Evolutionary conservation across 73 alveolate genomes (phyloP).

Genomic region (Paramecium caudatum): DNA sequence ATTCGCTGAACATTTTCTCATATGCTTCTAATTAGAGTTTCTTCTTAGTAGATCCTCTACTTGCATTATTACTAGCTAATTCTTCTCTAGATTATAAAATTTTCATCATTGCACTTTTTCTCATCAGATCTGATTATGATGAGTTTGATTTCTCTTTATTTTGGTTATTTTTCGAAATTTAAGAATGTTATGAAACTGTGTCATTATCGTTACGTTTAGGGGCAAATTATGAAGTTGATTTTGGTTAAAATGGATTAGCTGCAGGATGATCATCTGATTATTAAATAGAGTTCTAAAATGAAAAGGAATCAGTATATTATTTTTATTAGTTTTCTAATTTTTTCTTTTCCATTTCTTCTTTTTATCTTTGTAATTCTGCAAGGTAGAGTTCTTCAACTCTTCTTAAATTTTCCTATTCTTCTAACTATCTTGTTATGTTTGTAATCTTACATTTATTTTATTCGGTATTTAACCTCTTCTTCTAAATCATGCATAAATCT

Average conservation of each 20-base stretch:
- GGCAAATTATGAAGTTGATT: conserved; percentile 56
- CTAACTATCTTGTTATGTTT: not conserved
- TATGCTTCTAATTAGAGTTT: not conserved
- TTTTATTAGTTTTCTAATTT: not conserved
- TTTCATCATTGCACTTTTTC: not conserved
- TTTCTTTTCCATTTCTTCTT: no score
- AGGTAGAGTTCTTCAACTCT: not conserved
- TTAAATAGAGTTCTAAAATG: not conserved
- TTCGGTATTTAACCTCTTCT: not conserved
- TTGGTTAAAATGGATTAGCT: not conserved
- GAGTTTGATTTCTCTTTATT: not conserved
- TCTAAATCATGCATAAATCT: conserved; percentile 22
- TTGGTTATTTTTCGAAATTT: conserved; percentile 1
- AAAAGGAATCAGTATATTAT: not conserved
- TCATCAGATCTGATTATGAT: not conserved
- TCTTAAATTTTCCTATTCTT: not conserved
- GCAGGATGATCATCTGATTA: not conserved
- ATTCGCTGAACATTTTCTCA: conserved; percentile 59
- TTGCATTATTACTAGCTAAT: conserved; percentile 47
- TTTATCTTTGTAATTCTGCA: not conserved
- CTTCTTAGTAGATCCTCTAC: not conserved
- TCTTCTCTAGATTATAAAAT: conserved; percentile 1
- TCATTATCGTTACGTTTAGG: conserved; percentile 60
- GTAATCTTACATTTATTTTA: not conserved
- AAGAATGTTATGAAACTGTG: conserved; percentile 13